Percentiles rank a stretch among this genome's conserved stretches.
phyloP scores from a whole-genome alignment of 2,329 filamentous ascomycete genomes.

The Aspergillus melleus region DNA sequence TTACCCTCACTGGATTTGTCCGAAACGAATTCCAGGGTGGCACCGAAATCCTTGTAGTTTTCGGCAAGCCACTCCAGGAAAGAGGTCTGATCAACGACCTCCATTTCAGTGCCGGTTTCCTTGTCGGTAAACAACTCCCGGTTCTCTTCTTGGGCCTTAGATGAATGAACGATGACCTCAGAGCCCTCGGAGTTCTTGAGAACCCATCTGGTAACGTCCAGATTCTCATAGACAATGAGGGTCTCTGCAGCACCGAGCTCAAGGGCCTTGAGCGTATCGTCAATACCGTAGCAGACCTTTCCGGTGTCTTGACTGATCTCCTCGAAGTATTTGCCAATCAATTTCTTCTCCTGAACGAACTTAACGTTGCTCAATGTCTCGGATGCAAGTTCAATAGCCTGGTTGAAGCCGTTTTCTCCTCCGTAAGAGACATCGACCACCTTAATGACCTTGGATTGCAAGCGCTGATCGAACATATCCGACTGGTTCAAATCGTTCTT shows the following conservation, averaged over 20 bases:
- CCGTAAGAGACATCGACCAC: slow-evolving; percentile 98
- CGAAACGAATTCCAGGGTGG: slow-evolving; percentile 92
- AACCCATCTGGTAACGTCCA: slow-evolving; percentile 89
- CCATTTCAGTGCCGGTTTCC: slow-evolving; percentile 96
- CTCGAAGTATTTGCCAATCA: slow-evolving; percentile 98
- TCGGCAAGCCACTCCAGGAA: slow-evolving; percentile 99
- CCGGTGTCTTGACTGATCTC: slow-evolving; percentile 98
- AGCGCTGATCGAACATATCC: slow-evolving; percentile 91
- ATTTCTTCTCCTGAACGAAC: slow-evolving; percentile 99
- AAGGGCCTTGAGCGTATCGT: slow-evolving; percentile 94
- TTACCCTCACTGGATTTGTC: slow-evolving; percentile 97
- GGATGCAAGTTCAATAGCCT: slow-evolving; percentile 91
- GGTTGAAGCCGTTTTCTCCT: slow-evolving; percentile 99
- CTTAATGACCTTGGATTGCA: slow-evolving; percentile 96
- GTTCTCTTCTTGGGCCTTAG: slow-evolving; percentile 78
- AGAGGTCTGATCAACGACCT: slow-evolving; percentile 78
- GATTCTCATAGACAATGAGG: slow-evolving; percentile 94
- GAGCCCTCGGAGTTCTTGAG: slow-evolving; percentile 75
- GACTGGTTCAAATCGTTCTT: slow-evolving; percentile 98
- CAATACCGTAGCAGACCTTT: slow-evolving; percentile 95
- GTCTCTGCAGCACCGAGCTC: slow-evolving; percentile 94
- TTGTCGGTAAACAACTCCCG: slow-evolving; percentile 91
- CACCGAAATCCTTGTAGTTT: slow-evolving; percentile 97
- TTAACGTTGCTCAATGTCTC: slow-evolving; percentile 99
- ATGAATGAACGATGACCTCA: slow-evolving; percentile 80